phyloP scores from a whole-genome alignment of 495 filamentous ascomycete genomes.

The Penicillium arizonense region DNA sequence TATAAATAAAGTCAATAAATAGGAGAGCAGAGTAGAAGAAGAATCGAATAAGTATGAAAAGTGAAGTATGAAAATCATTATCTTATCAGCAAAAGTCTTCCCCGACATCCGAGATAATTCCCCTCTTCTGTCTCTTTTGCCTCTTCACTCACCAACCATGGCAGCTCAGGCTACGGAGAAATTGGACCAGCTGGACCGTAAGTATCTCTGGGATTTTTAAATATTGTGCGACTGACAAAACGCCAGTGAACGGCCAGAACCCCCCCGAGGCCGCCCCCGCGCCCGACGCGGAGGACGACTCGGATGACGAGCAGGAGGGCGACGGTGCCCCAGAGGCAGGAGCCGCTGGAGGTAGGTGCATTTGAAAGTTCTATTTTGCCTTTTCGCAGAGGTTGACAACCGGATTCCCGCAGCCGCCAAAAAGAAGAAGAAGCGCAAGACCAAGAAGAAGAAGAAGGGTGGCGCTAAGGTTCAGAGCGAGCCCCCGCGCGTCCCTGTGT shows the following conservation, averaged over 20 bases:
- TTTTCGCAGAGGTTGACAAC: conserved; percentile 3
- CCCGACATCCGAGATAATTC: conserved; percentile 20
- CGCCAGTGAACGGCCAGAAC: conserved; percentile 47
- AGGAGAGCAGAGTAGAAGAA: too few species aligned
- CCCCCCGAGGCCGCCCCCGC: conserved; percentile 38
- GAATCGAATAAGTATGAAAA: neutral
- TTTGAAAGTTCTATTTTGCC: neutral
- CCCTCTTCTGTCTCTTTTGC: conserved; percentile 19
- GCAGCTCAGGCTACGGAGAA: conserved; percentile 53
- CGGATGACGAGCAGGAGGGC: conserved; percentile 61
- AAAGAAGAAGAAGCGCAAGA: conserved; percentile 81
- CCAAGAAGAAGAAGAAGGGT: conserved; percentile 70
- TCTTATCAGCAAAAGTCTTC: conserved; percentile 34
- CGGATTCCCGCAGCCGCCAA: conserved; percentile 48
- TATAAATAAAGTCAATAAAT: too few species aligned
- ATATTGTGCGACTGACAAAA: conserved; percentile 19
- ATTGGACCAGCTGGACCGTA: conserved; percentile 52
- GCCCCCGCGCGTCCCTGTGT: conserved; percentile 73
- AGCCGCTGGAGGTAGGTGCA: conserved; percentile 41
- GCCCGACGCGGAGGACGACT: conserved; percentile 61
- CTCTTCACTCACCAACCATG: conserved; percentile 36
- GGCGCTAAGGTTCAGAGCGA: conserved; percentile 68
- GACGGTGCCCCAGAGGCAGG: conserved; percentile 38
- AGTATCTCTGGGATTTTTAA: conserved; percentile 12
- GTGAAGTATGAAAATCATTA: conserved; percentile 5